These are phyloP conservation scores for Boletus rex-veris DNA, from an alignment of 768 basidiomycete genomes.

Conservation along the genomic window DNA sequence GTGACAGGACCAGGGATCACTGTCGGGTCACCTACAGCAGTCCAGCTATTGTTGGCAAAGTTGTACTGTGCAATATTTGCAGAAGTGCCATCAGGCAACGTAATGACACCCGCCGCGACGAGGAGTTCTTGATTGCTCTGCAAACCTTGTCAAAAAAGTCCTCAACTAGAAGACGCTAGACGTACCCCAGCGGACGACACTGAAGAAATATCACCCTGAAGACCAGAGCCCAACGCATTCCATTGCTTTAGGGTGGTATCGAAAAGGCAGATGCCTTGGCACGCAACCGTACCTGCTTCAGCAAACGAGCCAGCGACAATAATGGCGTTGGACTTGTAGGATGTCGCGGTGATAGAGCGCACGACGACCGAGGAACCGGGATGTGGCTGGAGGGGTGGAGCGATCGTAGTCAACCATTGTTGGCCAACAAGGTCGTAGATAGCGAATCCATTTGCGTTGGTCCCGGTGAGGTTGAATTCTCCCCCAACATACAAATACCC, in stretches of 20 bases:
- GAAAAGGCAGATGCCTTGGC: constrained; percentile 76
- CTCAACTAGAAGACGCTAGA: background rate
- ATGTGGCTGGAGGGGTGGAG: constrained; percentile 58
- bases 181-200: constrained; percentile 81
- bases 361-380: constrained; percentile 59
- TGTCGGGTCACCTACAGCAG: constrained; percentile 52
- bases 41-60: constrained; percentile 75
- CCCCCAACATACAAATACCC: constrained; percentile 79
- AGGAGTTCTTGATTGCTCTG: constrained; percentile 67
- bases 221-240: constrained; percentile 73
- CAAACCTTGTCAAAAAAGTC: constrained; percentile 6
- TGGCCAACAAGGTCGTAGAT: constrained; percentile 71
- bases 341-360: constrained; percentile 63
- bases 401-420: constrained; percentile 55
- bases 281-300: constrained; percentile 69
- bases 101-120: constrained; percentile 77
- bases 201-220: constrained; percentile 76
- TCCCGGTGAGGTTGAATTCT: constrained; percentile 63
- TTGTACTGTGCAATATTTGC: constrained; percentile 74
- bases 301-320: constrained; percentile 88
- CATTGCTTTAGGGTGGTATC: constrained; percentile 70
- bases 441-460: constrained; percentile 64
- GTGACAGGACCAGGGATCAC: constrained; percentile 87
- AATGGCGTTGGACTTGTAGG: constrained; percentile 56
- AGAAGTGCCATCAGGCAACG: constrained; percentile 56